phyloP scores from a whole-genome alignment of 139 green algal species.

The Gonium pectorale region DNA sequence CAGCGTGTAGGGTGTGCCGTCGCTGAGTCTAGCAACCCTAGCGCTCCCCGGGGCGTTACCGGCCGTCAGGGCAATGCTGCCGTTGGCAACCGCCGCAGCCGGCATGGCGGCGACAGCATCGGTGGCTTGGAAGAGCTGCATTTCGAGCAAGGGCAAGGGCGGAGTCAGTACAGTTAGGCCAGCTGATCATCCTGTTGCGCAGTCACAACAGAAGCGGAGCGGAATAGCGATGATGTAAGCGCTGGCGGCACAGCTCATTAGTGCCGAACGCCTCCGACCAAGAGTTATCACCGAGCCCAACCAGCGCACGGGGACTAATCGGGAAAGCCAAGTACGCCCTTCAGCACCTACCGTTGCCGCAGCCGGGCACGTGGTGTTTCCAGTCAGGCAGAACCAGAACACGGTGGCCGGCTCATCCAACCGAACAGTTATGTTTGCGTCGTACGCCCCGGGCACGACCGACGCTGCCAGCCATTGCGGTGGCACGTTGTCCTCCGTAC shows the following conservation, averaged over 20 bases:
- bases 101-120: no score
- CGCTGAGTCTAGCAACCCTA: neutral
- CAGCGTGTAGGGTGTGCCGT: conserved; percentile 13
- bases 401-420: conserved; percentile 44
- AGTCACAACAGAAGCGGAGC: no score
- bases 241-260: no score
- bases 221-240: no score
- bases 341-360: neutral
- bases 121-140: neutral
- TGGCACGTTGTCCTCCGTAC: conserved; percentile 59
- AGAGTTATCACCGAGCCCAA: no score
- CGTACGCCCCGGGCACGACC: neutral
- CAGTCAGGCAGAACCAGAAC: conserved; percentile 12
- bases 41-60: no score
- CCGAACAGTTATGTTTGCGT: conserved; percentile 19
- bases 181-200: no score
- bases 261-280: no score
- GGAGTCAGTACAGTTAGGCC: no score
- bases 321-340: neutral
- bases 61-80: neutral
- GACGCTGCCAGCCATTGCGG: conserved; percentile 35
- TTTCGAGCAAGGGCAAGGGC: no score
- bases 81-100: no score
- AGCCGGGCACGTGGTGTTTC: neutral
- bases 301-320: no score